A percentile compares a stretch with the other conserved stretches of the same genome.
Conservation (phyloP, 768 basidiomycete species). For the Lactarius psammicola region DNA sequence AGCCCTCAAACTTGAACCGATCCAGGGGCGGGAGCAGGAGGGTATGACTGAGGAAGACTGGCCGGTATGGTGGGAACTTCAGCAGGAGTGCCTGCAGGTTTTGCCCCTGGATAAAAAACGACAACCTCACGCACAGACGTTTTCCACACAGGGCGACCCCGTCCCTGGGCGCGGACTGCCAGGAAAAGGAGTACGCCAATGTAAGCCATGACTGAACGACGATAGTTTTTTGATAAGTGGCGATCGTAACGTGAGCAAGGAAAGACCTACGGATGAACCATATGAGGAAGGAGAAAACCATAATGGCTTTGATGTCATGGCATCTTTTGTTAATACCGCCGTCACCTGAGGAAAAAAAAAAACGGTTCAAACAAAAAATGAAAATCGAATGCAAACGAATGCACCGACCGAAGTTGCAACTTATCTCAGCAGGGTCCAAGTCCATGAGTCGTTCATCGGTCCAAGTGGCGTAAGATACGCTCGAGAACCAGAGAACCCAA, state of each 20-base stretch:
- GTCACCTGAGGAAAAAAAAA: neutral
- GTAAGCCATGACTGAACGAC: conserved; percentile 38
- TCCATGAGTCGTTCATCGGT: neutral
- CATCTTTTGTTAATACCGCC: conserved; percentile 27
- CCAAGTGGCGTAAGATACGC: conserved; percentile 35
- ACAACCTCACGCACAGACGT: conserved; percentile 36
- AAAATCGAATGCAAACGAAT: neutral
- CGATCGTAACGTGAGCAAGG: neutral
- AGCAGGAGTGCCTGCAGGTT: neutral
- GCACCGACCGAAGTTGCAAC: conserved; percentile 13
- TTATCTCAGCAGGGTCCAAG: no score
- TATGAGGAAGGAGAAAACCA: conserved; percentile 40
- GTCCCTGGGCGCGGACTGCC: conserved; percentile 32
- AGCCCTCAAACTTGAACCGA: neutral
- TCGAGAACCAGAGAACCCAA: conserved; percentile 43
- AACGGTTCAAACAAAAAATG: neutral
- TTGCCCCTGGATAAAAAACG: conserved; percentile 18
- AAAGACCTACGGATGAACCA: conserved; percentile 37
- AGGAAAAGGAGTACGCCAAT: conserved; percentile 31
- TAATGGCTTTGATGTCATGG: conserved; percentile 35
- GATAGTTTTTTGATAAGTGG: conserved; percentile 13
- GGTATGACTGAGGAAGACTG: neutral
- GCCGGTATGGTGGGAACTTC: neutral
- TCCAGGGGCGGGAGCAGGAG: neutral
- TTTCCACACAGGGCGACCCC: conserved; percentile 38